Conservation (phyloP, 345 rosid genomes). For the Pistacia integerrima region DNA sequence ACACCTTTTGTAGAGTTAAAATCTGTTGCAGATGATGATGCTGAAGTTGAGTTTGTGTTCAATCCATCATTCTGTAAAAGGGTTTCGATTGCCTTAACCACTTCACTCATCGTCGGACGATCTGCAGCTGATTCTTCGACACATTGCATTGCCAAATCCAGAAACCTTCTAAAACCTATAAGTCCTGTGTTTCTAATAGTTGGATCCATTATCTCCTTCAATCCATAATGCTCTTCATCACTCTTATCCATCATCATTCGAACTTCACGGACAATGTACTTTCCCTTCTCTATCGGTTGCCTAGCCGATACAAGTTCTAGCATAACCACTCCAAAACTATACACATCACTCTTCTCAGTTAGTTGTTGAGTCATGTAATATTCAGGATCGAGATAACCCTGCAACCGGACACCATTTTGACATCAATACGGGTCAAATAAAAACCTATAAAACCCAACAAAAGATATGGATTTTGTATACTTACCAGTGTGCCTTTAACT, state of each 20-base stretch:
- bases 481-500: conserved; percentile 97
- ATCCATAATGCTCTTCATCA: conserved; percentile 65
- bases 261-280: conserved; percentile 84
- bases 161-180: conserved; percentile 55
- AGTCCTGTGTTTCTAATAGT: conserved; percentile 50
- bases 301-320: conserved; percentile 77
- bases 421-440: neutral
- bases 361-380: conserved; percentile 94
- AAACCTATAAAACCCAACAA: neutral
- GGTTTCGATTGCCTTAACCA: conserved; percentile 74
- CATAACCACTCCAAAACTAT: conserved; percentile 92
- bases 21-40: conserved; percentile 82
- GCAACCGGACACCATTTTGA: conserved; percentile 24
- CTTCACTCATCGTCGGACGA: conserved; percentile 89
- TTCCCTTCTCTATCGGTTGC: conserved; percentile 90
- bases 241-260: conserved; percentile 46
- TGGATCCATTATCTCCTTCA: conserved; percentile 72
- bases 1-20: conserved; percentile 52
- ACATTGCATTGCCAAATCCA: conserved; percentile 82
- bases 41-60: conserved; percentile 72
- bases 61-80: conserved; percentile 71
- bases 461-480: conserved; percentile 8
- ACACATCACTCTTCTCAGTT: conserved; percentile 94
- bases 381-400: conserved; percentile 98
- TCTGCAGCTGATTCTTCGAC: conserved; percentile 82